Base-by-base conservation (phyloP, 169 alveolate genomes). In the Eimeria zaria region DNA sequence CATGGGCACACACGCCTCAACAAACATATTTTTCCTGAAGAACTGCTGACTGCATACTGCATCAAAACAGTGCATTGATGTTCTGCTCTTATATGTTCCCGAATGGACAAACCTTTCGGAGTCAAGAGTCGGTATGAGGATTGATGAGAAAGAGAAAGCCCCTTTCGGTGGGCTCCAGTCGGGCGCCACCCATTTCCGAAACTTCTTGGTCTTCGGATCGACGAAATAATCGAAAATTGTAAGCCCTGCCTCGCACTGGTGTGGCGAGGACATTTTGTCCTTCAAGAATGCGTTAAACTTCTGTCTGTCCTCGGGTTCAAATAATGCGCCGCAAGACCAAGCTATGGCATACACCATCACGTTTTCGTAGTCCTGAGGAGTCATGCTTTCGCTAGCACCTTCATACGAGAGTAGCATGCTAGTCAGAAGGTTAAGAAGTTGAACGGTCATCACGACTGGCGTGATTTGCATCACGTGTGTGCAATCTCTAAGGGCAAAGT, bases 81-180 rank as follows among this genome's bases (percentile, higher is more conserved):
- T 30, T 33, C 20, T 80, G 44, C 14, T 0, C 33, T 20, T 53
- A 14, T 39, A 5, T 48, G 41, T 27, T 33, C 76, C 48, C 9
- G 39, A 30, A 0, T 87, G 44, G 36, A 60, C 94, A 30, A 36
- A 83, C 97, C 97, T 95, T 55, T 62, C 83, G 2, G 99, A 98
- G 97, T 99, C 99, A 81, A 98, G 98, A 12, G 99, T 99, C 83
- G 99, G 99, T 90, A 99, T 98, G 64, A 99, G 98, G 71, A 99
- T 98, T 46, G 99, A 98, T 11, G 99, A 98, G 98, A 99, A 98
- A 48, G 98, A 96, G 62, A 98, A 90, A 36, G 76, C 41, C 78
- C 98, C 98, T 44, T 97, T 98, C 60, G 99, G 99, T 51, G 98
- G 98, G 39, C 94, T 96, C 98, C 99, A 98, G 58, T 97, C 98